phyloP scores from a whole-genome alignment of 805 yeast genomes.

The Blastobotrys peoriensis region DNA sequence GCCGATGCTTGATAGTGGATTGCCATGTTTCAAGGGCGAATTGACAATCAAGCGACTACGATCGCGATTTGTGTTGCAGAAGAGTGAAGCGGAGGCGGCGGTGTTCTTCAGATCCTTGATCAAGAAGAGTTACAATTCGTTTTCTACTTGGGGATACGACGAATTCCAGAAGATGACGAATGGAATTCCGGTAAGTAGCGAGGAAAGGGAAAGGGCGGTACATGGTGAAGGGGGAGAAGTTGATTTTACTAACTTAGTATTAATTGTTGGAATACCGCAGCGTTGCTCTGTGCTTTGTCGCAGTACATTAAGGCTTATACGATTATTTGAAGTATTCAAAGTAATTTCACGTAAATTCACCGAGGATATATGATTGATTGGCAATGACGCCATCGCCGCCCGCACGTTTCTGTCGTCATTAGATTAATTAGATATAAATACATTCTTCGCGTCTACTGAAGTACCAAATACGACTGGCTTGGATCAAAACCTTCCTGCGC shows the following conservation, averaged over 20 bases:
- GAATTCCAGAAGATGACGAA: conserved; percentile 95
- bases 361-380: background rate
- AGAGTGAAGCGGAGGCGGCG: conserved; percentile 82
- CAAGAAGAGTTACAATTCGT: conserved; percentile 74
- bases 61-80: conserved; percentile 72
- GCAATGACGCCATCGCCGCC: background rate
- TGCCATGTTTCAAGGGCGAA: conserved; percentile 88
- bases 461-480: background rate
- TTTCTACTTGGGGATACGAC: conserved; percentile 90
- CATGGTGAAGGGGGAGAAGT: background rate
- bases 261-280: too few relatives aligned
- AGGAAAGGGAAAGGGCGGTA: background rate
- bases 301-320: too few relatives aligned
- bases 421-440: conserved; percentile 1
- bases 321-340: too few relatives aligned
- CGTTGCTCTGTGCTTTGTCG: too few relatives aligned
- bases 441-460: background rate
- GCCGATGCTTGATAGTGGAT: conserved; percentile 92
- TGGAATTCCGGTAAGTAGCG: conserved; percentile 64
- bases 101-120: conserved; percentile 67
- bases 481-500: background rate
- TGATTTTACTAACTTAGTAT: too few relatives aligned
- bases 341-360: too few relatives aligned
- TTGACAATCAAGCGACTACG: conserved; percentile 74
- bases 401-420: background rate